phyloP scores from a whole-genome alignment of 2,329 filamentous ascomycete genomes.

The Colletotrichum somersetense region DNA sequence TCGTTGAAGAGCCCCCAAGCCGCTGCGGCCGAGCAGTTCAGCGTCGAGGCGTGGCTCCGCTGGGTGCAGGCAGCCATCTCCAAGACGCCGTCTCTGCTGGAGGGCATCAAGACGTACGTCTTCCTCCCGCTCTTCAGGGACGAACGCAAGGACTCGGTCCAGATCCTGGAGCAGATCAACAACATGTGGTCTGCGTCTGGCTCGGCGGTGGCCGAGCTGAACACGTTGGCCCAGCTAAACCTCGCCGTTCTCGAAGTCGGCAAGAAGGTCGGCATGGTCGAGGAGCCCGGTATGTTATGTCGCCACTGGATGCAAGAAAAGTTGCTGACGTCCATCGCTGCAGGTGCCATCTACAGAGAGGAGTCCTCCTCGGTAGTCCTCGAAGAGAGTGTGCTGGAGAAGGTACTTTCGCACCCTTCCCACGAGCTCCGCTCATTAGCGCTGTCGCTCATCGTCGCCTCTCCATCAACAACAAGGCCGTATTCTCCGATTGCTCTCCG shows the following conservation, averaged over 20 bases:
- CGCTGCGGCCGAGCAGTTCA: slow-evolving; percentile 47
- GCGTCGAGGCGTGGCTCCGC: slow-evolving; percentile 63
- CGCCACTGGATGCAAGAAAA: slow-evolving; percentile 10
- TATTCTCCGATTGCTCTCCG: slow-evolving; percentile 73
- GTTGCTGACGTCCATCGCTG: neutral
- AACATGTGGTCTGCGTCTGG: slow-evolving; percentile 60
- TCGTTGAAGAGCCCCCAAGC: slow-evolving; percentile 43
- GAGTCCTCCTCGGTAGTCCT: slow-evolving; percentile 49
- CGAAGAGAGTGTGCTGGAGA: slow-evolving; percentile 61
- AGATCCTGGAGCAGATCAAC: slow-evolving; percentile 71
- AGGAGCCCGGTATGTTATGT: slow-evolving; percentile 68
- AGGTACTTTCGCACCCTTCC: slow-evolving; percentile 67
- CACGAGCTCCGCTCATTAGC: slow-evolving; percentile 81
- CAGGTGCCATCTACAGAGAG: slow-evolving; percentile 28
- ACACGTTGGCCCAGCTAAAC: slow-evolving; percentile 69
- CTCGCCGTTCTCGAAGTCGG: slow-evolving; percentile 77
- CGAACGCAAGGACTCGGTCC: slow-evolving; percentile 65
- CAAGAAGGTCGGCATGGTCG: slow-evolving; percentile 77
- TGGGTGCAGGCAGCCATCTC: slow-evolving; percentile 67
- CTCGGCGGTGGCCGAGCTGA: slow-evolving; percentile 59
- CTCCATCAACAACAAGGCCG: slow-evolving; percentile 79
- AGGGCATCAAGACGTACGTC: slow-evolving; percentile 74
- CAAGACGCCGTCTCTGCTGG: slow-evolving; percentile 65
- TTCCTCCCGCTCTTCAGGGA: slow-evolving; percentile 73
- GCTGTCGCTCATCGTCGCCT: slow-evolving; percentile 83